A percentile compares a stretch with the other conserved stretches of the same genome.
Conservation (phyloP, 163 green algal species). For the Scenedesmus sp. region DNA sequence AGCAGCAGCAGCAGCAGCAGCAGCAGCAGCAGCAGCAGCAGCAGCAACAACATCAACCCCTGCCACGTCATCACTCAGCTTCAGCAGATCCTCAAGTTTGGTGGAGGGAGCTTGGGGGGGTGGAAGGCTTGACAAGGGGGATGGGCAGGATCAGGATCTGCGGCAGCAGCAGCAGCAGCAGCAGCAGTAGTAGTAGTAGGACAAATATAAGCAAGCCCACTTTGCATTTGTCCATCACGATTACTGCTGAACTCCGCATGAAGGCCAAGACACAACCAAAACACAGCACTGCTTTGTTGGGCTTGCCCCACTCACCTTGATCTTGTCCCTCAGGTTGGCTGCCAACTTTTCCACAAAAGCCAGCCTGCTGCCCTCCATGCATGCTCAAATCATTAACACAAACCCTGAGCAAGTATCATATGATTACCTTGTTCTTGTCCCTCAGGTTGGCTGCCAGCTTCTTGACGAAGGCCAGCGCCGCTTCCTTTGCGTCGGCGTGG, state of each 20-base stretch:
- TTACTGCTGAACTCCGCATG: too few species aligned
- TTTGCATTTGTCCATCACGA: too few species aligned
- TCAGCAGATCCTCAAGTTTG: conserved; percentile 36
- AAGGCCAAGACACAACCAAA: too few species aligned
- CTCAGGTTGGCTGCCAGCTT: conserved; percentile 43
- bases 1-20: conserved; percentile 58
- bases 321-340: conserved; percentile 11
- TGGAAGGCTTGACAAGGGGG: conserved; percentile 56
- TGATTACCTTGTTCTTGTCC: conserved; percentile 31
- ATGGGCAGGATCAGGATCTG: conserved; percentile 71
- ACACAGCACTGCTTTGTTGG: not conserved
- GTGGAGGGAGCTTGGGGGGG: conserved; percentile 34
- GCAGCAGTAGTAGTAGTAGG: not conserved
- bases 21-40: conserved; percentile 29
- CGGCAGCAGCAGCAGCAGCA: not conserved
- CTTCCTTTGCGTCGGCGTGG: conserved; percentile 36
- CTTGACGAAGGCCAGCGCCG: conserved; percentile 46
- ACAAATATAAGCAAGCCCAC: too few species aligned
- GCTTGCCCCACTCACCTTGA: not conserved
- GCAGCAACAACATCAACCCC: conserved; percentile 60
- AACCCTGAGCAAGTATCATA: not conserved
- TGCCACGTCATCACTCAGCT: conserved; percentile 59
- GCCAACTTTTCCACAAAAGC: conserved; percentile 45
- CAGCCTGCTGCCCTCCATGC: conserved; percentile 7
- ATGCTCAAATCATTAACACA: too few species aligned